Base-by-base conservation (phyloP, 2,329 filamentous ascomycete species). In the Talaromyces funiculosus region DNA sequence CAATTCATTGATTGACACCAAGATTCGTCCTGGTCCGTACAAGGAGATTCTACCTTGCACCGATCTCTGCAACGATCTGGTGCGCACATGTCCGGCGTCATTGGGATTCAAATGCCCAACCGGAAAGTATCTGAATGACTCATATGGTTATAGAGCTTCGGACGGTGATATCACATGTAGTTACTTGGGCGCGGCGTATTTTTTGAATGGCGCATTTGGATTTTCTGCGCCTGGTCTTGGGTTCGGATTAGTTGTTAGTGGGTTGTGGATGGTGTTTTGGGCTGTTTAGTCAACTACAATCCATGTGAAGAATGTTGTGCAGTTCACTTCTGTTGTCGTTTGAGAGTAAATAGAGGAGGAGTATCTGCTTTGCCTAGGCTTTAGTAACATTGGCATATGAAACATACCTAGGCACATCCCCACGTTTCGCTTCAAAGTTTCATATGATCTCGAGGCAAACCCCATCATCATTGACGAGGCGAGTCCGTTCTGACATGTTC, bases 31-130 rank as follows among this genome's bases (percentile, higher is more conserved):
- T 0, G 94, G 94, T 0, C 94, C 94, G 0, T 97, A 99, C 76
- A 95, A 92, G 71, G 94, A 99, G 77, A 80, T 97, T 20, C 78
- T 96, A 8, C 94, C 94, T 0, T 97, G 93, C 69, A 84, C 90
- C 63, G 89, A 96, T 65, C 77, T 97, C 55, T 99, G 94, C 77
- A 94, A 92, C 71, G 85, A 88, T 58, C 81, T 99, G 1, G 90
- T 96, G 10, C 86, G 89, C 75, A 90, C 84, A 70, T 99, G 94
- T 75, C 93, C 94, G 0, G 82, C 91, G 0, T 75, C 81, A 0
- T 78, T 99, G 67, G 80, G 82, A 0, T 97, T 99, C 68, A 77
- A 72, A 1, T 99, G 94, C 75, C 93, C 94, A 1, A 67, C 69
- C 1, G 78, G 78, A 0, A 70, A 70, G 38, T 80, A 78, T 51